A percentile compares a stretch with the other conserved stretches of the same genome.
Evolutionary conservation across 805 yeast species (phyloP).

Genomic region (Saturnispora dispora): DNA sequence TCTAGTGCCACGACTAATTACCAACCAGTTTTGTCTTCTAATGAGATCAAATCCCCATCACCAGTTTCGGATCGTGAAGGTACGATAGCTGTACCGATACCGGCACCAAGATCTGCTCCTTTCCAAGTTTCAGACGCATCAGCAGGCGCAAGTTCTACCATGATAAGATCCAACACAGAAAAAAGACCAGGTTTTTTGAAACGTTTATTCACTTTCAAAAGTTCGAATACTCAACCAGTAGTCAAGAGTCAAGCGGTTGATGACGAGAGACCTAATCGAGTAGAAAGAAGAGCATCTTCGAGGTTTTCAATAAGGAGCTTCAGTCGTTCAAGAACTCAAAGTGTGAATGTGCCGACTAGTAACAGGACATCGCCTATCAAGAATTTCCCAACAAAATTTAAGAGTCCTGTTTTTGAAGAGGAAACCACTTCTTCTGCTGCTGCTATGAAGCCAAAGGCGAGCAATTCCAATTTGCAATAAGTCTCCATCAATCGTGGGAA

Average conservation of each 20-base stretch:
- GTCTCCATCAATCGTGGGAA: not conserved
- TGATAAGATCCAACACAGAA: not conserved
- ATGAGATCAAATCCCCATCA: not conserved
- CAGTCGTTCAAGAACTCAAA: not conserved
- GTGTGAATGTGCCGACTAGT: not conserved
- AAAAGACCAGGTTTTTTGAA: slow-evolving; percentile 5
- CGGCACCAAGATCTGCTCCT: not conserved
- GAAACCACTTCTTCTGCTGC: not conserved
- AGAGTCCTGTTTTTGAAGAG: not conserved
- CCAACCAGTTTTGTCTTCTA: not conserved
- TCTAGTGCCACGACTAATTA: not conserved
- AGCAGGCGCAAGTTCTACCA: not conserved
- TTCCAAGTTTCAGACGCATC: not conserved
- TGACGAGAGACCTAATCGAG: slow-evolving; percentile 1
- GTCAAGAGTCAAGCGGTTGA: not conserved
- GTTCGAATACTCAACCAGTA: not conserved
- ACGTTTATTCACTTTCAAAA: slow-evolving; percentile 5
- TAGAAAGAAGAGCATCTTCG: not conserved
- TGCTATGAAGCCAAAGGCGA: slow-evolving; percentile 5
- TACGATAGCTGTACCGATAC: not conserved
- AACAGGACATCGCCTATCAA: not conserved
- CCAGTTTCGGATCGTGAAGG: not conserved
- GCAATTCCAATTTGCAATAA: slow-evolving; percentile 7
- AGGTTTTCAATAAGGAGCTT: slow-evolving; percentile 1
- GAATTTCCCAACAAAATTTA: not conserved